Conservation (phyloP, 106 monocot genomes). For the Hemerocallis citrina region DNA sequence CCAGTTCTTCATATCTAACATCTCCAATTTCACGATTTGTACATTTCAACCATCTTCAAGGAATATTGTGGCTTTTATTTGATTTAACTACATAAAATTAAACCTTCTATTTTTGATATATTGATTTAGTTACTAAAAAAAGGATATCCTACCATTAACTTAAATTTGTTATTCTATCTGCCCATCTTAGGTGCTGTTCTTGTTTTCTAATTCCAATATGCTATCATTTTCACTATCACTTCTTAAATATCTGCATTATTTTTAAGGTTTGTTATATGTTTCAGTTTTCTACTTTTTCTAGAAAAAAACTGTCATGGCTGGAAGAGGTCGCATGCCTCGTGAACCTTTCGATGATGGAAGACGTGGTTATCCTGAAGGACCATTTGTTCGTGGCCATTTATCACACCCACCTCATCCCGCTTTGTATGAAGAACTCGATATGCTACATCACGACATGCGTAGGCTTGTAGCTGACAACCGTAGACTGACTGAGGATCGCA, state of each 20-base stretch:
- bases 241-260: neutral
- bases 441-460: slow-evolving; percentile 41
- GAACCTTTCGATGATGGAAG: slow-evolving; percentile 28
- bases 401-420: slow-evolving; percentile 32
- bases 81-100: no score
- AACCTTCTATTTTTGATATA: no score
- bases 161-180: neutral
- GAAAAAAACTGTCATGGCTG: slow-evolving; percentile 26
- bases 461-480: slow-evolving; percentile 44
- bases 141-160: no score
- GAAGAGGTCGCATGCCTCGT: slow-evolving; percentile 38
- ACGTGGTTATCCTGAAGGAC: slow-evolving; percentile 41
- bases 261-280: neutral
- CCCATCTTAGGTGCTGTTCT: neutral
- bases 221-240: neutral
- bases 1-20: no score
- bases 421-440: slow-evolving; percentile 31
- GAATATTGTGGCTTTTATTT: no score
- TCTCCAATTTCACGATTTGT: no score
- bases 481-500: slow-evolving; percentile 35
- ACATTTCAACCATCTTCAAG: no score
- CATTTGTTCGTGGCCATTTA: slow-evolving; percentile 21
- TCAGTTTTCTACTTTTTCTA: neutral
- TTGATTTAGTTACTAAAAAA: no score
- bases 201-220: neutral